phyloP scores from a whole-genome alignment of 129 eudicot genomes.

The Centella asiatica region DNA sequence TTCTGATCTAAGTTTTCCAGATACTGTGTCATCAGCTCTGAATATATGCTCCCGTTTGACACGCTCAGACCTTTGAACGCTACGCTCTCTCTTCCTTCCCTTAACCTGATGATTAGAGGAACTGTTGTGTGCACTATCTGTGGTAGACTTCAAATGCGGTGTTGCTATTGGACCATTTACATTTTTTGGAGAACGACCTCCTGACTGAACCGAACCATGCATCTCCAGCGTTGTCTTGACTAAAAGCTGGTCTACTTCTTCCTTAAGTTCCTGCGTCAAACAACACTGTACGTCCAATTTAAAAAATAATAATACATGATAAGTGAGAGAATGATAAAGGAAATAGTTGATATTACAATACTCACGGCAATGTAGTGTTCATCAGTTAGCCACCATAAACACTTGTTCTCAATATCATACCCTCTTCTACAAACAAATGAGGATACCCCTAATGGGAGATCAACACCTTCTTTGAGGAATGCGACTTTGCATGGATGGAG shows the following conservation, averaged over 20 bases:
- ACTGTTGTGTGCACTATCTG: constrained; percentile 63
- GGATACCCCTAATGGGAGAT: constrained; percentile 71
- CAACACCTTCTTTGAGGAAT: constrained; percentile 85
- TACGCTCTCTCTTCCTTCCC: constrained; percentile 75
- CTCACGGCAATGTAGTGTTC: constrained; percentile 73
- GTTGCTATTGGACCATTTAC: constrained; percentile 38
- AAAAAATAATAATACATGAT: not conserved
- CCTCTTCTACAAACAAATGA: constrained; percentile 86
- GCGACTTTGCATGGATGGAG: constrained; percentile 99
- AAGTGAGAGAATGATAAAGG: too few species aligned
- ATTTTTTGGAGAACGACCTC: constrained; percentile 81
- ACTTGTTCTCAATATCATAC: constrained; percentile 54
- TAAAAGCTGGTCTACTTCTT: constrained; percentile 77
- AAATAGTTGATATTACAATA: too few species aligned
- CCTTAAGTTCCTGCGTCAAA: constrained; percentile 57
- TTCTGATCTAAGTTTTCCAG: constrained; percentile 42
- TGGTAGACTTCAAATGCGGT: constrained; percentile 49
- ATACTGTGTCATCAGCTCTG: constrained; percentile 57
- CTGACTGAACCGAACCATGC: constrained; percentile 64
- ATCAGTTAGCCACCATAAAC: constrained; percentile 93
- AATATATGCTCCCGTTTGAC: constrained; percentile 43
- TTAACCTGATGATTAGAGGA: constrained; percentile 46
- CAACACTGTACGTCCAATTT: constrained; percentile 21
- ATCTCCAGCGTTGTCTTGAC: constrained; percentile 45
- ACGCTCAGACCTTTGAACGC: constrained; percentile 37